Base-by-base conservation (phyloP, 106 monocot species). In the Dioscorea alata region DNA sequence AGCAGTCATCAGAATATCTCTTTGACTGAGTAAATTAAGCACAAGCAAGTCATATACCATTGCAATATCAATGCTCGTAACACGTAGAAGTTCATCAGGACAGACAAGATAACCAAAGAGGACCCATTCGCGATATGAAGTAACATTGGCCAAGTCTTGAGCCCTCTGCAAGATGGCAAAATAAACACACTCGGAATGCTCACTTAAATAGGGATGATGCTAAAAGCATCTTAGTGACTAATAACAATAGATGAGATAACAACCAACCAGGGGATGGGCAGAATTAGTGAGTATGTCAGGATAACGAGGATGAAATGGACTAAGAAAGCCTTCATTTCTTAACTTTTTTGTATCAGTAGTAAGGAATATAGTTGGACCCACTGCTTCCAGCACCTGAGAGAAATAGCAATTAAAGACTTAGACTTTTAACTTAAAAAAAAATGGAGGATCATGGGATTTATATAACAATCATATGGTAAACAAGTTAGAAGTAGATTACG, bases 221-320 rank as follows among this genome's bases (percentile, higher is more conserved):
- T 28, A 42, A 8, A 42, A 42, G 7, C 16, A 64, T 34, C 48
- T 34, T 14, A 16, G 28, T 28, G 28, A 28, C 28, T 28, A 13
- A 48, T 15, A 67, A 67, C 64, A 70, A 4, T 57, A 49, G 15
- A n/a, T 8, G 14, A 77, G 57, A 65, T 23, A 65, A 17, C 67
- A 16, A 48, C 69, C 62, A 71, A 91, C 95, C 97, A 93, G 85
- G 10, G 97, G 97, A 62, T 99, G 97, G 68, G 97, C 97, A 83
- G 92, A 90, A 71, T 99, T 99, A 71, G 97, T 99, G 23, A 99
- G 85, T 79, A 99, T 99, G 75, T 99, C 97, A 64, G 97, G 97
- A 83, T 99, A 99, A 50, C 97, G 89, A 70, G 97, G 97, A 42
- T 99, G 97, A 79, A 92, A 99, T 59, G 97, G 97, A 83, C 92